Evolutionary conservation across 495 filamentous ascomycete species (phyloP).

Genomic region (Penicillium bialowiezense): DNA sequence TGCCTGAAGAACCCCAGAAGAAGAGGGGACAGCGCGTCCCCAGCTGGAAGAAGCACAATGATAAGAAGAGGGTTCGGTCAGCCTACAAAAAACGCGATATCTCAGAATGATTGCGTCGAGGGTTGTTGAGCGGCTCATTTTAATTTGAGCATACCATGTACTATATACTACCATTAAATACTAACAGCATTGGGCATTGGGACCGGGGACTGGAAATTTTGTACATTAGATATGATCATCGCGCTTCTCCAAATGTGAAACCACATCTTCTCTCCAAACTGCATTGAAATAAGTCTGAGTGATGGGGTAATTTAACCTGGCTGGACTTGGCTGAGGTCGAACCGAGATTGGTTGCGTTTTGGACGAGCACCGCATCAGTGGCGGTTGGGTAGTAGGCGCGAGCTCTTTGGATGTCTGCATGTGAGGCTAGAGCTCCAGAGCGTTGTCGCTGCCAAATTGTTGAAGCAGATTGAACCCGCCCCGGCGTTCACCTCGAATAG

Average conservation of each 20-base stretch:
- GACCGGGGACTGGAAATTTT: conserved; percentile 10
- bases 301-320: too few species aligned
- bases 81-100: conserved; percentile 36
- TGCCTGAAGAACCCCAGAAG: conserved; percentile 20
- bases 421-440: too few species aligned
- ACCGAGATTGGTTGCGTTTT: too few species aligned
- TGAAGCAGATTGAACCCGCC: too few species aligned
- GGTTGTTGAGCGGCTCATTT: conserved; percentile 13
- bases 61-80: conserved; percentile 43
- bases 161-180: conserved; percentile 1
- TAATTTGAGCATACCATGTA: conserved; percentile 8
- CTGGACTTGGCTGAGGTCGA: too few species aligned
- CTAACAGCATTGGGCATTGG: conserved; percentile 16
- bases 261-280: conserved; percentile 19
- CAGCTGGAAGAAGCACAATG: conserved; percentile 45
- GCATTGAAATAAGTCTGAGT: neutral
- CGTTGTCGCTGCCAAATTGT: too few species aligned
- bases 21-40: conserved; percentile 43
- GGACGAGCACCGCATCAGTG: too few species aligned
- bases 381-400: too few species aligned
- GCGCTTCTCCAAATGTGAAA: conserved; percentile 18
- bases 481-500: too few species aligned
- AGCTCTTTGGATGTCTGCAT: too few species aligned
- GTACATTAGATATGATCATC: conserved; percentile 22
- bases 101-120: conserved; percentile 15